Evolutionary conservation across 78 protist genomes (phyloP).

Genomic region (Anaeramoeba flamelloides): DNA sequence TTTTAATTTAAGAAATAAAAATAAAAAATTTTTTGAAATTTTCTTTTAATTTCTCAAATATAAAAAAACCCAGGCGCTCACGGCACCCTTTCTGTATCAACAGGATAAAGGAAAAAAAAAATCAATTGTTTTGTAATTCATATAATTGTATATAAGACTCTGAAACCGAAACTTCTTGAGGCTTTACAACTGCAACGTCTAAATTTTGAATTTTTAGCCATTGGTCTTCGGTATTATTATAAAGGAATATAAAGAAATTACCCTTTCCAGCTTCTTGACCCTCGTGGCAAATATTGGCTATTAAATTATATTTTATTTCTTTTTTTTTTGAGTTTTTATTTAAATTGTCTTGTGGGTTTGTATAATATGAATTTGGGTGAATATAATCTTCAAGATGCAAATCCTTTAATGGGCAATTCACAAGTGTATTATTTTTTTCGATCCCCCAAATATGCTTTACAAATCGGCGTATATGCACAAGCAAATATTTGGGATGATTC

Average conservation of each 20-base stretch:
- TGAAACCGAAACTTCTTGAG: constrained; percentile 13
- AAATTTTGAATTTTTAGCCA: constrained; percentile 24
- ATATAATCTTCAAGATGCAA: constrained; percentile 52
- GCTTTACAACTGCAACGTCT: not conserved
- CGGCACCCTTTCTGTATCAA: no score
- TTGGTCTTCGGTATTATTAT: constrained; percentile 12
- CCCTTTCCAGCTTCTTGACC: constrained; percentile 18
- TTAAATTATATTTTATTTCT: constrained; percentile 13
- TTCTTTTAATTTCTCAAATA: no score
- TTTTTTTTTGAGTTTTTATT: not conserved
- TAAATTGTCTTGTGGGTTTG: not conserved
- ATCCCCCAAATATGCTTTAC: constrained; percentile 39
- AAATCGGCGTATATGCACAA: constrained; percentile 66
- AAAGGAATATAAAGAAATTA: constrained; percentile 5
- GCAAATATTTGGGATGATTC: constrained; percentile 59
- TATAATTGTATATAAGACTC: constrained; percentile 21
- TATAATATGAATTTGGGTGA: not conserved
- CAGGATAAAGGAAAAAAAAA: no score
- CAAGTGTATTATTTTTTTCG: constrained; percentile 81
- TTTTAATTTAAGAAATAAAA: no score
- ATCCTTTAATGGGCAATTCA: constrained; percentile 69
- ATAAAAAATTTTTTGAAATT: no score
- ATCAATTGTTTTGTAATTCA: no score
- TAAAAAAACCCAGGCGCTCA: no score
- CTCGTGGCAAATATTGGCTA: constrained; percentile 37